These are phyloP conservation scores for Ceratocystis cacaofunesta DNA, from an alignment of 2,329 filamentous ascomycete genomes.

Conservation along the genomic window DNA sequence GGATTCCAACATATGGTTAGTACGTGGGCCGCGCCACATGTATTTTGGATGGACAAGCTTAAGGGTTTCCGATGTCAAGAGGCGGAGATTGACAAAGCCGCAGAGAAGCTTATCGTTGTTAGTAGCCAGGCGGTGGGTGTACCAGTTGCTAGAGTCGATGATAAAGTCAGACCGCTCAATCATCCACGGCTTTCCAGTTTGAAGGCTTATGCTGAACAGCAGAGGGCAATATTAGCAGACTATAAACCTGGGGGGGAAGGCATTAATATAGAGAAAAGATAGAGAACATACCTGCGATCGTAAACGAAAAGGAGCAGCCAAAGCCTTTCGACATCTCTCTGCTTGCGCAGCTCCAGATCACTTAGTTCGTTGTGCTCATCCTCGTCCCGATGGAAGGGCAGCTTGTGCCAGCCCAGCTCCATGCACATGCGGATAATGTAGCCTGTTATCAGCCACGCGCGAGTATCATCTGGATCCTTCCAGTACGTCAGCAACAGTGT, in stretches of 20 bases:
- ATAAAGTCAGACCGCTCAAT: constrained; percentile 27
- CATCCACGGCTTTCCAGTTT: constrained; percentile 30
- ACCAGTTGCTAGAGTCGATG: constrained; percentile 26
- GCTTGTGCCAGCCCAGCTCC: constrained; percentile 27
- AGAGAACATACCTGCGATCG: constrained; percentile 25
- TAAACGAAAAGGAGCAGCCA: constrained; percentile 29
- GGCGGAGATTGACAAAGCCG: constrained; percentile 26
- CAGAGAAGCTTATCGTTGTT: constrained; percentile 25
- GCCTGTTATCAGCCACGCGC: constrained; percentile 28
- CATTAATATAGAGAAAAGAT: background rate
- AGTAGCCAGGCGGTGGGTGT: constrained; percentile 22
- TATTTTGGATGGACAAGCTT: constrained; percentile 19
- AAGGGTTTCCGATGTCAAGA: constrained; percentile 25
- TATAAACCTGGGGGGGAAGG: background rate
- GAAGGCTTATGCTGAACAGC: constrained; percentile 25
- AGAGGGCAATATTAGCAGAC: background rate
- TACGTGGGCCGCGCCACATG: constrained; percentile 15
- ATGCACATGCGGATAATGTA: constrained; percentile 29
- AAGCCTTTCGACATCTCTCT: constrained; percentile 25
- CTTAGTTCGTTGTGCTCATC: background rate
- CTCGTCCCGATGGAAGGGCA: constrained; percentile 17
- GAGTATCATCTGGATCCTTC: constrained; percentile 29
- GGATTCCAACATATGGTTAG: constrained; percentile 20
- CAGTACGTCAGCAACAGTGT: constrained; percentile 29
- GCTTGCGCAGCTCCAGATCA: constrained; percentile 20